These are phyloP conservation scores for Drechslerella dactyloides DNA, from an alignment of 2,329 filamentous ascomycete genomes.

Conservation along the genomic window DNA sequence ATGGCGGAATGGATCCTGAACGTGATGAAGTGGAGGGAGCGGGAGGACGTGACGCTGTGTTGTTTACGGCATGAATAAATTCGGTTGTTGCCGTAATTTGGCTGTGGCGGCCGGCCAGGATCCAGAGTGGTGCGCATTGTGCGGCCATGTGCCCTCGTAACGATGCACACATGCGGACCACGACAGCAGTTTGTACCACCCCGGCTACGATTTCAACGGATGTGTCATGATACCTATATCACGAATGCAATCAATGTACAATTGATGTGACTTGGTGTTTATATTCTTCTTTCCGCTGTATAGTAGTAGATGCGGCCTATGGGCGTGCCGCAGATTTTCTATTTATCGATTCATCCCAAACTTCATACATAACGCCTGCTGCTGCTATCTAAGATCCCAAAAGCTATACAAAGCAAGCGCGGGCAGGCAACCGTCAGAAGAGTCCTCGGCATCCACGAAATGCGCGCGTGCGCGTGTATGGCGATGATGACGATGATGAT, in stretches of 20 bases:
- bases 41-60: conserved; percentile 32
- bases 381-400: neutral
- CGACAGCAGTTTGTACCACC: neutral
- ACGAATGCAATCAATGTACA: too few species aligned
- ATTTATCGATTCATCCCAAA: neutral
- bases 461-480: neutral
- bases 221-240: too few species aligned
- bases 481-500: neutral
- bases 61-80: conserved; percentile 12
- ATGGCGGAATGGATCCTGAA: conserved; percentile 16
- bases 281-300: too few species aligned
- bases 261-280: too few species aligned
- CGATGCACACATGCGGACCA: conserved; percentile 11
- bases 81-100: neutral
- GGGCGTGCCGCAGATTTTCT: too few species aligned
- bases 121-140: conserved; percentile 12
- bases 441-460: neutral
- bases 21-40: conserved; percentile 28
- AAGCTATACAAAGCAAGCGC: neutral
- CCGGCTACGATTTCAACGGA: neutral
- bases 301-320: too few species aligned
- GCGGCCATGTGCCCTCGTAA: conserved; percentile 16
- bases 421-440: neutral
- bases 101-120: conserved; percentile 31
- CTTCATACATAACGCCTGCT: neutral